phyloP scores from a whole-genome alignment of 2,329 filamentous ascomycete species.

The Torrubiellomyces zombiae region DNA sequence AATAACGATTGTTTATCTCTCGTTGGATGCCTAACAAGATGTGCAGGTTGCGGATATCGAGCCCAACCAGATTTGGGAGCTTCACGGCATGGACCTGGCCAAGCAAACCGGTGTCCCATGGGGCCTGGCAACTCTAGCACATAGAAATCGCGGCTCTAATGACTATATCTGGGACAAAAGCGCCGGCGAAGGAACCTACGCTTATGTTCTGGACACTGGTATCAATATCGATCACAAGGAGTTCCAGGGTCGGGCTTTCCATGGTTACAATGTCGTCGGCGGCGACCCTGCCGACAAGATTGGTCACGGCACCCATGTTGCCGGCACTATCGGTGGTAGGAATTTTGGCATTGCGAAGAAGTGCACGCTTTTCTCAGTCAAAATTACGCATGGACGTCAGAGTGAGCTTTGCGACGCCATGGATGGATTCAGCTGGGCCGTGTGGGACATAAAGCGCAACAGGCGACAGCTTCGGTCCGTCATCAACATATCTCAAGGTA shows the following conservation, averaged over 20 bases:
- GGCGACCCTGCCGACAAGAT: slow-evolving; percentile 16
- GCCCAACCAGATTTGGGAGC: slow-evolving; percentile 12
- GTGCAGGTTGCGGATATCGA: slow-evolving; percentile 16
- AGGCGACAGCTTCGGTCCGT: slow-evolving; percentile 26
- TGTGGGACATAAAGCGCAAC: slow-evolving; percentile 21
- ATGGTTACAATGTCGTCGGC: slow-evolving; percentile 19
- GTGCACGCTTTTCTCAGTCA: slow-evolving; percentile 24
- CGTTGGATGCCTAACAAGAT: not conserved
- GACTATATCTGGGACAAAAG: slow-evolving; percentile 24
- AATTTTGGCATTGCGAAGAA: slow-evolving; percentile 30
- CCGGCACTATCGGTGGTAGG: slow-evolving; percentile 26
- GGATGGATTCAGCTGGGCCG: slow-evolving; percentile 21
- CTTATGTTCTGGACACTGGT: slow-evolving; percentile 40
- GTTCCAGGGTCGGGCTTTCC: slow-evolving; percentile 25
- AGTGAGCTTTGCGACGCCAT: slow-evolving; percentile 9
- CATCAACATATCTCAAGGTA: slow-evolving; percentile 36
- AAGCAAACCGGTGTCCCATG: slow-evolving; percentile 22
- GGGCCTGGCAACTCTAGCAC: slow-evolving; percentile 29
- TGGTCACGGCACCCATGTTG: slow-evolving; percentile 31
- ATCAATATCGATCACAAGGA: slow-evolving; percentile 28
- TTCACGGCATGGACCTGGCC: slow-evolving; percentile 7
- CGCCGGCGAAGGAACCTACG: slow-evolving; percentile 24
- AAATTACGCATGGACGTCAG: slow-evolving; percentile 20
- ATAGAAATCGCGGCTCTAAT: slow-evolving; percentile 14
- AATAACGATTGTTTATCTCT: not conserved